Evolutionary conservation across 441 rosid species (phyloP).

Genomic region (Erodium trifolium): DNA sequence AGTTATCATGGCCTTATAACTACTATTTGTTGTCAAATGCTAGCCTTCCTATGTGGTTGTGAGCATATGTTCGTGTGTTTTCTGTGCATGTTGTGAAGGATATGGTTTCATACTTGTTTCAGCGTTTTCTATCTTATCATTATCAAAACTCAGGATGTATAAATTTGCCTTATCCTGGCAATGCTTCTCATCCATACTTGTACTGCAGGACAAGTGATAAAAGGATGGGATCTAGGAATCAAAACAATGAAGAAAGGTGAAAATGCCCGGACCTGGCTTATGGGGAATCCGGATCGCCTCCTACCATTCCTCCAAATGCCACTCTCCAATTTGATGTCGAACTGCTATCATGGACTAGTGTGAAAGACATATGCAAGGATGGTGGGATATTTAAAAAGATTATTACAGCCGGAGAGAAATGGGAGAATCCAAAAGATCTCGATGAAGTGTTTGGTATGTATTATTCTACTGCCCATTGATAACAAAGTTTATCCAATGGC

Average conservation of each 20-base stretch:
- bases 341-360: conserved; percentile 71
- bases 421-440: conserved; percentile 76
- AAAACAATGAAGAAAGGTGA: conserved; percentile 95
- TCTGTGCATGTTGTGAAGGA: too few species aligned
- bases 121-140: too few species aligned
- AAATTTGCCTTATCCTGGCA: too few species aligned
- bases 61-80: too few species aligned
- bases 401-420: conserved; percentile 55
- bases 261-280: conserved; percentile 72
- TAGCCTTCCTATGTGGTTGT: too few species aligned
- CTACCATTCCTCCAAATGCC: conserved; percentile 70
- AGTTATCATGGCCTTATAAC: too few species aligned
- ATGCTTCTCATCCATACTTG: background rate
- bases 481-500: background rate
- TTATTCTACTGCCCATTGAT: background rate
- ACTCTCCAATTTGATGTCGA: conserved; percentile 85
- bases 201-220: conserved; percentile 69
- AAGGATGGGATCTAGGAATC: conserved; percentile 91
- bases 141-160: too few species aligned
- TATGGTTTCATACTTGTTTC: too few species aligned
- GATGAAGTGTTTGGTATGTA: conserved; percentile 73
- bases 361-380: conserved; percentile 83
- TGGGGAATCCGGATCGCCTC: conserved; percentile 77
- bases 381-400: conserved; percentile 85
- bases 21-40: too few species aligned